Base-by-base conservation (phyloP, 495 filamentous ascomycete genomes). In the Penicillium ucsense region DNA sequence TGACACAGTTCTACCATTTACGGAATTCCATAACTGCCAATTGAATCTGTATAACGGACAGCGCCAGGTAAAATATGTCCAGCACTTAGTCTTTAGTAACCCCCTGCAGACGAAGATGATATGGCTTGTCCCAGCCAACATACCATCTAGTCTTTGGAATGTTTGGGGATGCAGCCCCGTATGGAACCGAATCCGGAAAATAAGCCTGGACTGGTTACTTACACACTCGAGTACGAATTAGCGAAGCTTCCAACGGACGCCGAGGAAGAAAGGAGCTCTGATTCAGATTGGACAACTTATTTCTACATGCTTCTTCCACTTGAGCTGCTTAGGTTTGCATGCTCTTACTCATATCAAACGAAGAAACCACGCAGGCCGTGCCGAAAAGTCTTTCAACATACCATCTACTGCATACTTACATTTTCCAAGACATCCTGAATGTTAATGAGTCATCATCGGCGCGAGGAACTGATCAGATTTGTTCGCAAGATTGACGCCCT, bases 331-430 rank as follows among this genome's bases (percentile, higher is more conserved):
- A 8, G 2, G 38, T 48, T 8, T 36, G 7, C 1, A 6, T 3
- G 4, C 31, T 3, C 35, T 32, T 37, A 47, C 7, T 29, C 6
- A 36, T 12, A 31, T 5, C 36, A 57, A 47, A 4, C 31, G 7
- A 46, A 30, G 31, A 72, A 73, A 48, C 55, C 61, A 0, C 29
- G 44, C 1, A 51, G 59, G 5, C 49, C 64, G 9, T 71, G 71
- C 52, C 61, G 66, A 31, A 85, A 81, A 52, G 67, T 80, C 39
- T 90, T 88, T 59, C 69, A 68, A 4, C 83, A 88, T 57, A 60
- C 89, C 45, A 78, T 90, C 47, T 90, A 90, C 59, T 73, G 71
- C 37, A 82, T 88, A 2, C 82, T 85, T 0, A 85, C 76, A 0
- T 85, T 81, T 57, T 71, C 56, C 35, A 89, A 89, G 56, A 85